These are phyloP conservation scores for Vitrella brassicaformis DNA, from an alignment of 73 alveolate species.

Conservation along the genomic window DNA sequence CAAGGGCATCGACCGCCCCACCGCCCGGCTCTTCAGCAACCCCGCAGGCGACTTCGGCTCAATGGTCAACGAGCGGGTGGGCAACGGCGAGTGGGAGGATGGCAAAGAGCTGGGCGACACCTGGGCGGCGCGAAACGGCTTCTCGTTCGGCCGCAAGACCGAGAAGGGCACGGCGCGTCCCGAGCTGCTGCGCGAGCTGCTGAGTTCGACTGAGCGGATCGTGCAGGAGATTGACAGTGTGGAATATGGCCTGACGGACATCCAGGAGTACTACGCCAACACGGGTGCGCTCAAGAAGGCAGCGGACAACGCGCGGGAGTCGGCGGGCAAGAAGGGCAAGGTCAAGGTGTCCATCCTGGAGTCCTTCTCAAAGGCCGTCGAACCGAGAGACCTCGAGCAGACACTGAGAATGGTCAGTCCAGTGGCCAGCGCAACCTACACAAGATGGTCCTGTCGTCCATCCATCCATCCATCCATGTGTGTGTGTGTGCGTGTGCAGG, in stretches of 20 bases:
- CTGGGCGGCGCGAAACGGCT: slow-evolving; percentile 33
- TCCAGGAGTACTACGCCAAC: slow-evolving; percentile 39
- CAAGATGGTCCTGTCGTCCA: no score
- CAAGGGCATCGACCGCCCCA: background rate
- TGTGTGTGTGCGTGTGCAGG: no score
- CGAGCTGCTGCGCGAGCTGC: background rate
- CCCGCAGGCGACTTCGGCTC: slow-evolving; percentile 39
- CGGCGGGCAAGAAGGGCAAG: background rate
- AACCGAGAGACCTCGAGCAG: slow-evolving; percentile 11
- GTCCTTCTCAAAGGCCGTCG: background rate
- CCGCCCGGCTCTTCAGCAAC: slow-evolving; percentile 20
- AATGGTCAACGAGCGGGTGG: slow-evolving; percentile 7
- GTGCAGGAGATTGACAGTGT: slow-evolving; percentile 27
- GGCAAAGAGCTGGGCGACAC: slow-evolving; percentile 31
- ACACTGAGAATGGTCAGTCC: slow-evolving; percentile 23
- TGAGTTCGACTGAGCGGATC: background rate
- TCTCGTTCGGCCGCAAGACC: slow-evolving; percentile 17
- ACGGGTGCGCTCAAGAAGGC: slow-evolving; percentile 10
- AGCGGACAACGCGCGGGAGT: background rate
- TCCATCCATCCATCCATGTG: no score
- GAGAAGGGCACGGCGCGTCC: background rate
- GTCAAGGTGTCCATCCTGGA: background rate
- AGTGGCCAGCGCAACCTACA: no score
- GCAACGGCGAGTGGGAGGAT: background rate
- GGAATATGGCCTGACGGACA: slow-evolving; percentile 38